Percentiles rank a stretch among this genome's conserved stretches.
phyloP scores from a whole-genome alignment of 2,329 filamentous ascomycete genomes.

The Fusarium haematococcum region DNA sequence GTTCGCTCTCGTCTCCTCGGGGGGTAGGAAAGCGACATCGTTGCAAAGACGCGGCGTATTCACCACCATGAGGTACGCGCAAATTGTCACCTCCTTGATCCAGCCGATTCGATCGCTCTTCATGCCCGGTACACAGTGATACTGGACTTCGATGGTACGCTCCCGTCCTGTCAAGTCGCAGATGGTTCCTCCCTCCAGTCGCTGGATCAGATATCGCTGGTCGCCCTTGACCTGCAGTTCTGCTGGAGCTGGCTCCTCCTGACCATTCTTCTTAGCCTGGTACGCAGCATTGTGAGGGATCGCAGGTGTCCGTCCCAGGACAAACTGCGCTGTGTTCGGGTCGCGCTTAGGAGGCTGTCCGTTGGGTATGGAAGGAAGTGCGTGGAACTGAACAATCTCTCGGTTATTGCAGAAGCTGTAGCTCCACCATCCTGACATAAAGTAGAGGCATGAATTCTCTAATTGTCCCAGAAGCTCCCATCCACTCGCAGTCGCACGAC shows the following conservation, averaged over 20 bases:
- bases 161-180: constrained; percentile 88
- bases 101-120: constrained; percentile 83
- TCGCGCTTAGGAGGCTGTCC: constrained; percentile 83
- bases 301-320: constrained; percentile 71
- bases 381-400: constrained; percentile 91
- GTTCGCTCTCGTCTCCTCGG: constrained; percentile 81
- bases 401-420: constrained; percentile 94
- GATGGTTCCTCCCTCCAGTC: constrained; percentile 80
- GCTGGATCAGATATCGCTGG: constrained; percentile 87
- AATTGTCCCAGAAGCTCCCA: constrained; percentile 84
- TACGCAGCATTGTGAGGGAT: constrained; percentile 48
- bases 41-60: constrained; percentile 90
- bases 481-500: constrained; percentile 79
- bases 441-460: constrained; percentile 86
- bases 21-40: constrained; percentile 87
- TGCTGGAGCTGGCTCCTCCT: constrained; percentile 57
- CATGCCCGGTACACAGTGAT: constrained; percentile 81
- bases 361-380: constrained; percentile 74
- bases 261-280: constrained; percentile 36
- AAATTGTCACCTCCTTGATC: constrained; percentile 94
- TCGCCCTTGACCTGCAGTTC: constrained; percentile 86
- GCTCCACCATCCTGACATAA: constrained; percentile 91
- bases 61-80: constrained; percentile 92
- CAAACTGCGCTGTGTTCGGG: constrained; percentile 78
- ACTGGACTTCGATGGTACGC: constrained; percentile 86